Evolutionary conservation across 2,329 filamentous ascomycete genomes (phyloP), one percentile per base, ranked within the genome.

Genomic region (Truncatella angustata): DNA sequence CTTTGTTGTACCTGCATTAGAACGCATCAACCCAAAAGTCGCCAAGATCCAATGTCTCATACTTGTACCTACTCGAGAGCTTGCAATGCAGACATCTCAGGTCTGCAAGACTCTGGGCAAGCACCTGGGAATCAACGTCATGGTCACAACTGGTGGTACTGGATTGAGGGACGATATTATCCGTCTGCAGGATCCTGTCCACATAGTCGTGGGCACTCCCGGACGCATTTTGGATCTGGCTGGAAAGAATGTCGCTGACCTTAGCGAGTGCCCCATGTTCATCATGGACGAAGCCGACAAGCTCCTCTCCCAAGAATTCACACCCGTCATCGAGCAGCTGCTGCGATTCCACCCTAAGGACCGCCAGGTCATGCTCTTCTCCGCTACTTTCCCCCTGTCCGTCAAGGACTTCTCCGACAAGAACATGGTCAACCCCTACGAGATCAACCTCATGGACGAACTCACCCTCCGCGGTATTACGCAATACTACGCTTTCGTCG

Each of bases 211-310:
- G 65, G 94, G 94, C 68, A 99, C 94, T 52, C 94, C 94, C 30
- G 94, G 94, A 59, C 85, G 94, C 78, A 97, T 99, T 64, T 84
- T 97, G 57, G 94, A 99, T 76, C 77, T 99, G 61, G 93, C 94
- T 54, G 91, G 92, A 70, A 97, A 99, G 77, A 91, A 90, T 59
- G 92, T 99, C 54, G 94, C 94, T 57, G 94, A 99, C 72, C 82
- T 99, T 46, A 95, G 92, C 64, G 88, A 95, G 74, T 97, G 94
- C 70, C 88, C 91, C 63, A 97, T 95, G 67, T 99, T 99, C 70
- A 91, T 99, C 74, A 99, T 99, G 94, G 94, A 99, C 66, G 94
- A 99, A 72, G 94, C 94, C 51, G 94, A 99, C 74, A 99, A 99
- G 78, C 85, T 99, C 55, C 82, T 99, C 47, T 99, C 94, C 5